phyloP scores from a whole-genome alignment of 2,329 filamentous ascomycete genomes.

The Microsporum audouinii region DNA sequence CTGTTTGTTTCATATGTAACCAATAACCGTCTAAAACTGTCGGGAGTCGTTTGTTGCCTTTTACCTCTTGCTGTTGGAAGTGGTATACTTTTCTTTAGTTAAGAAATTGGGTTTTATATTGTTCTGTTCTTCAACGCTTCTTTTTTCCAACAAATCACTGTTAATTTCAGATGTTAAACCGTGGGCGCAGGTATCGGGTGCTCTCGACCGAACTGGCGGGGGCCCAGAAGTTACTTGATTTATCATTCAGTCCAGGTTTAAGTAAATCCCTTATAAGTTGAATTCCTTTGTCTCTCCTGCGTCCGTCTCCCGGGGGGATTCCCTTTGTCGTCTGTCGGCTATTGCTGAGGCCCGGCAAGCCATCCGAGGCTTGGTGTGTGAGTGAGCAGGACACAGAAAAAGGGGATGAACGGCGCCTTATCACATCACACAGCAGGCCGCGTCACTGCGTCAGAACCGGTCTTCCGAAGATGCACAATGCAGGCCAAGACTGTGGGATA shows the following conservation, averaged over 20 bases:
- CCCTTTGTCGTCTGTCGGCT: background rate
- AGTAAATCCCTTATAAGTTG: too few species aligned
- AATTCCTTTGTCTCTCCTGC: background rate
- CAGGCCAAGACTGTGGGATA: background rate
- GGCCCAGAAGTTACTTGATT: background rate
- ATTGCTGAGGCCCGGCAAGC: background rate
- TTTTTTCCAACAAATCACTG: background rate
- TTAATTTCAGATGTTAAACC: background rate
- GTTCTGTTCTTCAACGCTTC: background rate
- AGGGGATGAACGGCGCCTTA: background rate
- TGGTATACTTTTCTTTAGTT: background rate
- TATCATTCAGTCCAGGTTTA: background rate
- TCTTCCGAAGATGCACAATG: background rate
- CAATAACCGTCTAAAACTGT: background rate
- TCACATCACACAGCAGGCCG: background rate
- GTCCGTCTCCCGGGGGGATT: background rate
- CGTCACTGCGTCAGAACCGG: background rate
- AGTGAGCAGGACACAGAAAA: background rate
- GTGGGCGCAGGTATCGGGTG: background rate
- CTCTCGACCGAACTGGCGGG: background rate
- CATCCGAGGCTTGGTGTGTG: background rate
- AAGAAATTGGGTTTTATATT: background rate
- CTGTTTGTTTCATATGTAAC: constrained; percentile 1
- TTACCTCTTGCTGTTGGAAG: background rate
- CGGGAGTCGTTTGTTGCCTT: background rate